These are phyloP conservation scores for Eucalyptus marginata DNA, from an alignment of 345 rosid species.

Conservation along the genomic window DNA sequence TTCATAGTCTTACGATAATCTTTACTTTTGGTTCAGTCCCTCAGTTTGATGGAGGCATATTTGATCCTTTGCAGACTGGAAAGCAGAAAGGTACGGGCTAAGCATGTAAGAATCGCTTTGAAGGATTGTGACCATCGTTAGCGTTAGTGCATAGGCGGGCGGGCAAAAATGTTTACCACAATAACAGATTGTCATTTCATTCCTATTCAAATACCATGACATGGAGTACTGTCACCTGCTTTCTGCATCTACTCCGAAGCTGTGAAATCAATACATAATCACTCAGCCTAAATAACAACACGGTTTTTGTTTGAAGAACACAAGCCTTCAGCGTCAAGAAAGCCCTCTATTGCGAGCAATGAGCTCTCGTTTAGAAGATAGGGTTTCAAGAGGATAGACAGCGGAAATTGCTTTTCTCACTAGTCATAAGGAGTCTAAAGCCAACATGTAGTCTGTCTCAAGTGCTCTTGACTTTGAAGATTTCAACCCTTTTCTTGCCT, in stretches of 20 bases:
- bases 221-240: neutral
- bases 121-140: neutral
- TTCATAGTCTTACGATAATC: neutral
- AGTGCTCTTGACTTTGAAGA: neutral
- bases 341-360: neutral
- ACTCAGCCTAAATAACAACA: neutral
- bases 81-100: slow-evolving; percentile 1
- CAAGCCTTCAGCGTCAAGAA: neutral
- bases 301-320: neutral
- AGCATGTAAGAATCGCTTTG: neutral
- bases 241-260: neutral
- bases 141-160: neutral
- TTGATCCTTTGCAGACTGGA: slow-evolving; percentile 27
- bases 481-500: neutral
- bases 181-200: neutral
- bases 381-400: neutral
- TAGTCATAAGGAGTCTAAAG: neutral
- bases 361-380: neutral
- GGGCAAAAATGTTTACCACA: neutral
- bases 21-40: neutral
- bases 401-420: neutral
- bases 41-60: neutral
- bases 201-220: neutral
- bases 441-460: neutral
- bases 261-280: neutral